These are phyloP conservation scores for Astathelohania contejeani DNA, from an alignment of 371 early-diverging fungal species.

Conservation along the genomic window DNA sequence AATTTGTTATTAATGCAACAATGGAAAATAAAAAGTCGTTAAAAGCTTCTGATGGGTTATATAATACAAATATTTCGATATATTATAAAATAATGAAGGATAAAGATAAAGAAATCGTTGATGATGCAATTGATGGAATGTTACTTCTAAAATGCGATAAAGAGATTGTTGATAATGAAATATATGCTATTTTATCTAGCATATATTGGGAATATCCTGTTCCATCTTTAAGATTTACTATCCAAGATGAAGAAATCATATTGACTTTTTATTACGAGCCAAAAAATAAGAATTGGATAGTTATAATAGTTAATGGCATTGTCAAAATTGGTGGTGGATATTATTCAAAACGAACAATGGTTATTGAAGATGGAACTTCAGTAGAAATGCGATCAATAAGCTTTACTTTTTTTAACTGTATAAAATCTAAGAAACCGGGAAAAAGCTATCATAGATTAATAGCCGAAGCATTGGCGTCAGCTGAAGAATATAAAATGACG, in stretches of 20 bases:
- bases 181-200: not conserved
- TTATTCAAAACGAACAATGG: not conserved
- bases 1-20: too few relatives aligned
- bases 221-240: not conserved
- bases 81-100: too few relatives aligned
- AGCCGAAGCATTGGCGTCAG: not conserved
- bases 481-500: not conserved
- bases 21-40: too few relatives aligned
- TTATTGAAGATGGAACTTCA: not conserved
- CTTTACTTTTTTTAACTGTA: not conserved
- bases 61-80: too few relatives aligned
- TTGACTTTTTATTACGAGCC: not conserved
- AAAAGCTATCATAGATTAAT: slow-evolving; percentile 2
- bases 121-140: not conserved
- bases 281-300: not conserved
- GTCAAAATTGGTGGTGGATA: not conserved
- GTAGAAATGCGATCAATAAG: not conserved
- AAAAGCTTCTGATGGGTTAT: too few relatives aligned
- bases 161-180: not conserved
- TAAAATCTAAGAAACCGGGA: not conserved
- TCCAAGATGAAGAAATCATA: not conserved
- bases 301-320: not conserved
- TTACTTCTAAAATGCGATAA: not conserved
- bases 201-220: not conserved
- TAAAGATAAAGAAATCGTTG: not conserved